Evolutionary conservation across 148 eudicot genomes (phyloP).

Genomic region (Cornus controversa): DNA sequence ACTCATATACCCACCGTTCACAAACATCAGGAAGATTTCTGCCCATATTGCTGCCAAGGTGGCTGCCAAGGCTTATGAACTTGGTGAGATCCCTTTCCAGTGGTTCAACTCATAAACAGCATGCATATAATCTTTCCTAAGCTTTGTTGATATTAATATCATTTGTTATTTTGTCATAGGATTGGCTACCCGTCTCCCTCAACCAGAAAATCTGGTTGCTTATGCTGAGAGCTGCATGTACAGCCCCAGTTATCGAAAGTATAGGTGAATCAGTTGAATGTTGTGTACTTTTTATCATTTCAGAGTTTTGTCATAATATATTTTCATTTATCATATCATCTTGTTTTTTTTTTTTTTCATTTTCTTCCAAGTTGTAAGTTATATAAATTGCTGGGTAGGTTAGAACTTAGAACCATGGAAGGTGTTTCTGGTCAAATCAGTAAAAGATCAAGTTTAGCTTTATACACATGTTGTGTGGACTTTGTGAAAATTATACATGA

Average conservation of each 20-base stretch:
- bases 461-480: background rate
- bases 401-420: background rate
- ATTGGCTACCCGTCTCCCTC: slow-evolving; percentile 80
- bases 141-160: background rate
- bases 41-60: slow-evolving; percentile 93
- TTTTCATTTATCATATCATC: background rate
- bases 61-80: slow-evolving; percentile 93
- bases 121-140: background rate
- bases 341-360: background rate
- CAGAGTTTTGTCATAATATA: background rate
- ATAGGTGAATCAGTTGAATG: slow-evolving; percentile 34
- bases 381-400: background rate
- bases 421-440: background rate
- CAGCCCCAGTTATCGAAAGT: slow-evolving; percentile 61
- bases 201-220: slow-evolving; percentile 56
- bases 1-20: slow-evolving; percentile 83
- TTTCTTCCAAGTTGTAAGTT: background rate
- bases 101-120: background rate
- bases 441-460: background rate
- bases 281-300: background rate
- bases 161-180: slow-evolving; percentile 28
- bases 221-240: slow-evolving; percentile 83
- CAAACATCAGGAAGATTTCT: slow-evolving; percentile 84
- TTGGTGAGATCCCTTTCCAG: slow-evolving; percentile 45
- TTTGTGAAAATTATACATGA: background rate